These are phyloP conservation scores for Cotoneaster glaucophyllus DNA, from an alignment of 306 rosid genomes.

Conservation along the genomic window DNA sequence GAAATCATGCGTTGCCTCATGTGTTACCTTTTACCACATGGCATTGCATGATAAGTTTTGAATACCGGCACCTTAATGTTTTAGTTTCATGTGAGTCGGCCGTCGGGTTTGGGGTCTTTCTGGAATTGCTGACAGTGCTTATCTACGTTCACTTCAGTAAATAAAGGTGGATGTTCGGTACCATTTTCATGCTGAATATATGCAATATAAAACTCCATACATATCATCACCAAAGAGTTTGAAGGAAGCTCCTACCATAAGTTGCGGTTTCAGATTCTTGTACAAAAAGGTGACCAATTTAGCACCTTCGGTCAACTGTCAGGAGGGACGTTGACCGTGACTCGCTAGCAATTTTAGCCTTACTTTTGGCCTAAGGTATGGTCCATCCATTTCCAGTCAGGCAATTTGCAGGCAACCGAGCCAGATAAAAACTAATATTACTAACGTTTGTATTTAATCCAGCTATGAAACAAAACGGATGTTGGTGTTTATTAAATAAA, in stretches of 20 bases:
- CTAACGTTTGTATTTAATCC: no score
- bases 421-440: not conserved
- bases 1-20: no score
- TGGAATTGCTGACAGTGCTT: not conserved
- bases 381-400: not conserved
- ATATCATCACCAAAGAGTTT: not conserved
- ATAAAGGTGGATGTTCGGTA: not conserved
- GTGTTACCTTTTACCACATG: no score
- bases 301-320: conserved; percentile 14
- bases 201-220: not conserved
- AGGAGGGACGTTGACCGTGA: not conserved
- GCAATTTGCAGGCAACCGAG: conserved; percentile 1
- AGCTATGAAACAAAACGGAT: no score
- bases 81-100: no score
- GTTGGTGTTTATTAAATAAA: no score
- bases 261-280: not conserved
- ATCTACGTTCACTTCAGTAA: not conserved
- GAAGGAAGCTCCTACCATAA: no score
- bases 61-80: no score
- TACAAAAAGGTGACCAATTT: not conserved
- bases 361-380: not conserved
- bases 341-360: not conserved
- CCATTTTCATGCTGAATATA: not conserved
- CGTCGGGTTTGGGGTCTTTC: not conserved
- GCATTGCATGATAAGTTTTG: no score